Base-by-base conservation (phyloP, 768 basidiomycete species). In the Terana coerulea region DNA sequence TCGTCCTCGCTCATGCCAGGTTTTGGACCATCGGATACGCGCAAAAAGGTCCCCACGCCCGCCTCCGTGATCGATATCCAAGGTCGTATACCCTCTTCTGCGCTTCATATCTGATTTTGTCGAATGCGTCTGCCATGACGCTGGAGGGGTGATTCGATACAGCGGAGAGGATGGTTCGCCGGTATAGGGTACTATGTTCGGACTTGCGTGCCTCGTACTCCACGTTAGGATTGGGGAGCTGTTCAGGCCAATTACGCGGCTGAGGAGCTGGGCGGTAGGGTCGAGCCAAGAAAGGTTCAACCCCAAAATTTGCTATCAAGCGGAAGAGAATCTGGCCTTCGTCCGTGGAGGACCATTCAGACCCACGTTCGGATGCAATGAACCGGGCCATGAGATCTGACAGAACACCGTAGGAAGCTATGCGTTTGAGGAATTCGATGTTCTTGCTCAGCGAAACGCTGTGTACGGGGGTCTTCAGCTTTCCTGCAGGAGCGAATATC, bases 41-140 rank as follows among this genome's bases (percentile, higher is more conserved):
- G 51, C 10, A 54, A 47, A 51, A 57, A 64, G 63, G 63, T 1
- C 63, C 63, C 59, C 59, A 64, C 17, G 47, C 36, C 22, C 61
- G 44, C 10, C 53, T 48, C 0, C 54, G 43, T 15, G 45, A 42
- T 21, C 59, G 60, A 31, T 62, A 64, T 44, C 19, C 15, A 54
- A 64, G 53, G 31, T 54, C 22, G 54, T 56, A 64, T 17, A 46
- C 45, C 45, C 34, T 30, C 10, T 29, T 33, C 45, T 46, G 45
- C 3, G 45, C 15, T 11, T 19, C 36, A 1, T 21, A 43, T 6
- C 41, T 40, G 28, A 31, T 15, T 21, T n/a, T 6, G 5, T 42
- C 31, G 43, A 45, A 45, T 30, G 14, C 24, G 30, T 24, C 19
- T 21, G 8, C 19, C n/a, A 46, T 6, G 2, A 22, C 11, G 45